Conservation (phyloP, 1,284 basidiomycete genomes). For the Gymnopus androsaceus region DNA sequence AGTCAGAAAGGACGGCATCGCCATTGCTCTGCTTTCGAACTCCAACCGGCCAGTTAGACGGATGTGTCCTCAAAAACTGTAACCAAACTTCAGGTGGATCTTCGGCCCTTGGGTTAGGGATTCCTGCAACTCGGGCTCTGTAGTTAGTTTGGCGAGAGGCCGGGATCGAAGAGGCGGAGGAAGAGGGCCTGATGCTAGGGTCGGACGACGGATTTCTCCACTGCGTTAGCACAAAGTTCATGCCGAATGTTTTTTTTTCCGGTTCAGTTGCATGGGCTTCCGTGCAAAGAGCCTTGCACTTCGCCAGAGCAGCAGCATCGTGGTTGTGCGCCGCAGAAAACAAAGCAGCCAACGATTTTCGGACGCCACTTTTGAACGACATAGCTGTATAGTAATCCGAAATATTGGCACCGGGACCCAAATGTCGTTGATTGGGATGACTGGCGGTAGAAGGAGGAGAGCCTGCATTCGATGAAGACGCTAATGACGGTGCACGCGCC, state of each 20-base stretch:
- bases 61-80: slow-evolving; percentile 42
- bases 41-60: slow-evolving; percentile 45
- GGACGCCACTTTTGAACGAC: background rate
- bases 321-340: slow-evolving; percentile 1
- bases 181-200: too few relatives aligned
- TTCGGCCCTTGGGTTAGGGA: slow-evolving; percentile 3
- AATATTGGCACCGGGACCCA: background rate
- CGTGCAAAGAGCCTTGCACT: slow-evolving; percentile 5
- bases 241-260: slow-evolving; percentile 6
- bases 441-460: background rate
- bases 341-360: background rate
- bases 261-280: slow-evolving; percentile 11
- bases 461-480: background rate
- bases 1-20: slow-evolving; percentile 39
- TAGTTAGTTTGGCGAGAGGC: too few relatives aligned
- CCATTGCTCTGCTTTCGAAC: slow-evolving; percentile 40
- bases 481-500: too few relatives aligned
- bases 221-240: slow-evolving; percentile 6
- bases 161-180: too few relatives aligned
- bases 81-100: slow-evolving; percentile 38
- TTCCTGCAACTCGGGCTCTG: too few relatives aligned
- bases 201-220: slow-evolving; percentile 8
- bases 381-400: background rate
- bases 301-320: background rate
- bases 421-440: background rate